A percentile compares a stretch with the other conserved stretches of the same genome.
Conservation (phyloP, 441 rosid genomes). For the Euphorbia corollata region DNA sequence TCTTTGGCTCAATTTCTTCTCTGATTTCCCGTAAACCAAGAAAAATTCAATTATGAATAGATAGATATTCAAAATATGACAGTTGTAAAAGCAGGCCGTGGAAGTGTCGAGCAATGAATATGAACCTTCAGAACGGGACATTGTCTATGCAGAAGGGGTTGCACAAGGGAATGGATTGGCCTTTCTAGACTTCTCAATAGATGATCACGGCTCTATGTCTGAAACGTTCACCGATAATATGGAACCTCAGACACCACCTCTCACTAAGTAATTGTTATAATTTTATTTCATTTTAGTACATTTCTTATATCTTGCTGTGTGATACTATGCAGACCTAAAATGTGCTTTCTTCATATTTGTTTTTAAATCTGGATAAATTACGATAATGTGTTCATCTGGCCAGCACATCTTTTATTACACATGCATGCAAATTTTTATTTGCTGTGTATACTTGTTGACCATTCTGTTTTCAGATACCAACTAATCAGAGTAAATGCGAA, state of each 20-base stretch:
- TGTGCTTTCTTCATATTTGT: background rate
- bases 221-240: slow-evolving; percentile 68
- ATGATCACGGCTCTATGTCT: slow-evolving; percentile 86
- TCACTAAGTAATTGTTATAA: slow-evolving; percentile 44
- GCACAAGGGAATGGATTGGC: slow-evolving; percentile 96
- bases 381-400: too few relatives aligned
- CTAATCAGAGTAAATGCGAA: slow-evolving; percentile 82
- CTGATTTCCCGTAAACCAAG: background rate
- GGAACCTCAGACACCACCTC: slow-evolving; percentile 54
- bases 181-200: slow-evolving; percentile 86
- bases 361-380: too few relatives aligned
- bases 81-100: slow-evolving; percentile 61
- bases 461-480: slow-evolving; percentile 53
- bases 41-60: background rate
- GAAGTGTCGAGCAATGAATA: slow-evolving; percentile 97
- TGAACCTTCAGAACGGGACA: slow-evolving; percentile 89
- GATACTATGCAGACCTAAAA: background rate
- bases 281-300: background rate
- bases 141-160: slow-evolving; percentile 96
- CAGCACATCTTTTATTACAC: too few relatives aligned
- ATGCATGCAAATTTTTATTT: too few relatives aligned
- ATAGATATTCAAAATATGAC: background rate
- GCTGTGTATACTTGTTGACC: background rate
- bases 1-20: background rate
- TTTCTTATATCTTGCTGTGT: background rate